phyloP scores from a whole-genome alignment of 129 eudicot species.

The Smallanthus sonchifolius region DNA sequence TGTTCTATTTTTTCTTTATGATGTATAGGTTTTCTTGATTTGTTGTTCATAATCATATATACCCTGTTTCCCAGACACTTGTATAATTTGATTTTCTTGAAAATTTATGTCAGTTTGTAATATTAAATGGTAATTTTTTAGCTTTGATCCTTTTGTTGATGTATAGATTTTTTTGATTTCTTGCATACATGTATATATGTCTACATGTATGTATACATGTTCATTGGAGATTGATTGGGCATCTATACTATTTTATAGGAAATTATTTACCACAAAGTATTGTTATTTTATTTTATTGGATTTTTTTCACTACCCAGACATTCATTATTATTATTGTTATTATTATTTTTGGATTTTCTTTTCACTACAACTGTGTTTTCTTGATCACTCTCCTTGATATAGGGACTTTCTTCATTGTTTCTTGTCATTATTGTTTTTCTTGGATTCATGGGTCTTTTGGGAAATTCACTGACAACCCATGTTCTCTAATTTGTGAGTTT shows the following conservation, averaged over 20 bases:
- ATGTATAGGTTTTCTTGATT: neutral
- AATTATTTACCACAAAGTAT: too few species aligned
- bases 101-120: neutral
- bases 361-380: neutral
- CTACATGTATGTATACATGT: too few species aligned
- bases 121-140: neutral
- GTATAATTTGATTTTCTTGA: neutral
- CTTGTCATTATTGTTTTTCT: neutral
- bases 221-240: too few species aligned
- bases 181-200: too few species aligned
- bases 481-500: neutral
- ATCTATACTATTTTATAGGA: too few species aligned
- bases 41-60: neutral
- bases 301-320: neutral
- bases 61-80: neutral
- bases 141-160: too few species aligned
- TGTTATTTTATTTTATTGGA: neutral
- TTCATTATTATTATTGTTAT: slow-evolving; percentile 2
- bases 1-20: neutral
- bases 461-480: slow-evolving; percentile 11
- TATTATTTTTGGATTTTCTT: slow-evolving; percentile 1
- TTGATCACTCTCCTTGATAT: neutral
- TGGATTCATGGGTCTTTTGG: slow-evolving; percentile 5
- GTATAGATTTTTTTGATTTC: too few species aligned
- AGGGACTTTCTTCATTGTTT: neutral